Evolutionary conservation across 805 yeast species (phyloP).

Genomic region (Wickerhamiella domercqiae): DNA sequence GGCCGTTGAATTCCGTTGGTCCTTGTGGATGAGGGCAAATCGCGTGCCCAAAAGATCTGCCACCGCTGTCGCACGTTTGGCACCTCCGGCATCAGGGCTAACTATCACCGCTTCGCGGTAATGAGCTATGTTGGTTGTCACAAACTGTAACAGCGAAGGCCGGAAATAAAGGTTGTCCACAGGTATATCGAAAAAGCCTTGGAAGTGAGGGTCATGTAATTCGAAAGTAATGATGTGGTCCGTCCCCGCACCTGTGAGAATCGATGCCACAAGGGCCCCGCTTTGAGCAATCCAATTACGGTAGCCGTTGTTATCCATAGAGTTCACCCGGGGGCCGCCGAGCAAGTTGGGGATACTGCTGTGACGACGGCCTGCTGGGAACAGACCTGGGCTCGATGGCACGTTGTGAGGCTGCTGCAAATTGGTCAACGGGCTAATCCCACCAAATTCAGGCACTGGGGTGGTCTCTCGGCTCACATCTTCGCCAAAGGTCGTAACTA

Average conservation of each 20-base stretch:
- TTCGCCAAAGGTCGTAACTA: conserved; percentile 12
- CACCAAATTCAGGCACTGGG: conserved; percentile 1
- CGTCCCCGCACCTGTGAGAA: conserved; percentile 85
- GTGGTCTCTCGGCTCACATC: conserved; percentile 5
- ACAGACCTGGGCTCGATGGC: not conserved
- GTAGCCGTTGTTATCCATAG: conserved; percentile 34
- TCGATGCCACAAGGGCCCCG: conserved; percentile 80
- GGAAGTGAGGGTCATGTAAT: conserved; percentile 93
- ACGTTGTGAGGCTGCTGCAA: too few species aligned
- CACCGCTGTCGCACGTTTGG: conserved; percentile 85
- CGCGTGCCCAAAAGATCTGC: conserved; percentile 82
- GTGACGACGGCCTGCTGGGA: not conserved
- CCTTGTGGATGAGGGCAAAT: conserved; percentile 92
- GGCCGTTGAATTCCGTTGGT: conserved; percentile 45
- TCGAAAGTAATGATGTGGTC: conserved; percentile 97
- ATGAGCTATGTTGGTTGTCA: conserved; percentile 59
- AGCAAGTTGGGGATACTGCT: not conserved
- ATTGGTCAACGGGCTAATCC: too few species aligned
- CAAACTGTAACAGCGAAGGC: conserved; percentile 77
- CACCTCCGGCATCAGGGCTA: conserved; percentile 99
- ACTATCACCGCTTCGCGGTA: conserved; percentile 78
- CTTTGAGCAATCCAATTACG: conserved; percentile 93
- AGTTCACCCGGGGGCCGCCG: not conserved
- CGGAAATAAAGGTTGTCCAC: conserved; percentile 86
- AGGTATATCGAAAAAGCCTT: conserved; percentile 92